Conservation (phyloP, 2,329 filamentous ascomycete genomes). For the Neonectria sp. region DNA sequence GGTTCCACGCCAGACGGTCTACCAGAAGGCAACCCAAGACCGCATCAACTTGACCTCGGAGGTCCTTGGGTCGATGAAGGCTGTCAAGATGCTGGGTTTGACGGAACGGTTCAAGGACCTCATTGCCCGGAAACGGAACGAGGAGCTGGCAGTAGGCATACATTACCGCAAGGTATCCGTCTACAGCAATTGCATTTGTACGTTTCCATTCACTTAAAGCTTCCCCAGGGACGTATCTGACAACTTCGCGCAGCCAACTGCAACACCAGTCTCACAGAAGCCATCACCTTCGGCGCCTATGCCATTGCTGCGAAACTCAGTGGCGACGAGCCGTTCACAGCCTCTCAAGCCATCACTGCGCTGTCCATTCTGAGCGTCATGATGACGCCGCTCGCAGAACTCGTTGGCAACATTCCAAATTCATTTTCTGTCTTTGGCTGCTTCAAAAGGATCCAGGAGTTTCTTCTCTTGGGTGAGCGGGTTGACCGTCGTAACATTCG, state of each 20-base stretch:
- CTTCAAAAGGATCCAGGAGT: conserved; percentile 51
- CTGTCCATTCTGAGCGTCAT: conserved; percentile 51
- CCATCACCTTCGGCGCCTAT: conserved; percentile 51
- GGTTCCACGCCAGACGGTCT: conserved; percentile 48
- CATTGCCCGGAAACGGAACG: conserved; percentile 44
- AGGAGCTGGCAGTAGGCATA: conserved; percentile 47
- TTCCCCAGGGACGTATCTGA: conserved; percentile 1
- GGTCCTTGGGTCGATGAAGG: conserved; percentile 50
- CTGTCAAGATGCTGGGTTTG: conserved; percentile 54
- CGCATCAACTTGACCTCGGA: conserved; percentile 54
- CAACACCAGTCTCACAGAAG: conserved; percentile 46
- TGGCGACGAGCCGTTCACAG: conserved; percentile 46
- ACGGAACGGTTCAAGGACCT: conserved; percentile 46
- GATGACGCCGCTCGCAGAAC: conserved; percentile 43
- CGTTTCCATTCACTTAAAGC: not conserved
- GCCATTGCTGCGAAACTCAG: conserved; percentile 47
- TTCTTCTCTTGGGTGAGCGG: conserved; percentile 45
- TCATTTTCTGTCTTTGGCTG: conserved; percentile 49
- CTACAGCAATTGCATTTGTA: conserved; percentile 49
- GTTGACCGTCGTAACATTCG: conserved; percentile 43
- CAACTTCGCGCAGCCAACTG: conserved; percentile 40
- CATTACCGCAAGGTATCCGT: conserved; percentile 45
- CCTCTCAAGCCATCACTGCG: conserved; percentile 50
- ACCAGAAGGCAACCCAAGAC: conserved; percentile 52
- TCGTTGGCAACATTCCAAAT: conserved; percentile 46